Base-by-base conservation (phyloP, 2,329 filamentous ascomycete genomes). In the Paraphoma sp. region DNA sequence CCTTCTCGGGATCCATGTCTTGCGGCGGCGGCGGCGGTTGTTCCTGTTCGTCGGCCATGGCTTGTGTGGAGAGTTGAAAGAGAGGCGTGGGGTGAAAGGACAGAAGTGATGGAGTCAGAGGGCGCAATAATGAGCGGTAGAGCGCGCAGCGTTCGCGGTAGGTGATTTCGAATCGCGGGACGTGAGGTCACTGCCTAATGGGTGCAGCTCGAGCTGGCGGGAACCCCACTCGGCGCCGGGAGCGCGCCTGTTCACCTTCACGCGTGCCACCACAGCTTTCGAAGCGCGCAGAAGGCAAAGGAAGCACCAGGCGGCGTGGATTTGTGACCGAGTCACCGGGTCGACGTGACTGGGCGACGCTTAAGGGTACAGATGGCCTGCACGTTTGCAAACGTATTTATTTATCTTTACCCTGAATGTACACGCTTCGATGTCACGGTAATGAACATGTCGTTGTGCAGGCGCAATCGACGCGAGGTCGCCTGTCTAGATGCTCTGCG, bases 1-100 rank as follows among this genome's bases (percentile, higher is more conserved):
- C 80, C 76, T 81, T 82, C 65, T 82, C 80, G 56, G 80, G 80
- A 52, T 82, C 81, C 51, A 53, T 53, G 23, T 74, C 72, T 43
- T 67, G 60, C 42, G 65, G 55, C n/a, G 56, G 57, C 45, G 62
- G 57, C 29, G 50, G 54, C 7, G 54, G 54, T 16, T 48, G 51
- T n/a, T 48, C 51, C 33, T 53, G 51, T 30, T 61, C 56, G 54
- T 71, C 65, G 17, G 69, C 68, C 68, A 75, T 75, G 60, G 36
- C 63, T 45, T 45, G 45, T 48, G 33, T 6, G 48, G 53, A 44
- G 18, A 31, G 29, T 16, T 47, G 38, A 29, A 38, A 14, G 44
- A n/a, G 45, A 31, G 18, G 8, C 3, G 18, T 16, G 29, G n/a
- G 9, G n/a, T 16, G 8, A 9, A 18, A 36, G n/a, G 45, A 44